Evolutionary conservation across 441 rosid genomes (phyloP).

Genomic region (Corymbia calophylla): DNA sequence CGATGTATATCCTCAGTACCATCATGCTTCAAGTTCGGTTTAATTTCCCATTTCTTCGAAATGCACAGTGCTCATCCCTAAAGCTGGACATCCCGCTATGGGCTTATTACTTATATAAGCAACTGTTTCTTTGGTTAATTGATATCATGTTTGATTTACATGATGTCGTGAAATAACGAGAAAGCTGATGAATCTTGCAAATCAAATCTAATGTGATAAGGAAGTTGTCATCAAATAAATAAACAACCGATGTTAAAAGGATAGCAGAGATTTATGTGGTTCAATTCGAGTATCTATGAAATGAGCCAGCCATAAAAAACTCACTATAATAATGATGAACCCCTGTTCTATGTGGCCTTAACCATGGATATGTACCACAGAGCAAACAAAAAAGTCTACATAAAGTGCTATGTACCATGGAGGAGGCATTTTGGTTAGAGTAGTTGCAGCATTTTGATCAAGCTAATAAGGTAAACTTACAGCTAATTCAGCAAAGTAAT

Average conservation of each 20-base stretch:
- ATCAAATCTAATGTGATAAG: not conserved
- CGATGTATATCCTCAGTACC: not conserved
- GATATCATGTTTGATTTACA: too few relatives aligned
- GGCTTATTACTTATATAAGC: not conserved
- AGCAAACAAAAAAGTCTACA: not conserved
- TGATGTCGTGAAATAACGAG: not conserved
- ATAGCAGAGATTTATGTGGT: fast-evolving
- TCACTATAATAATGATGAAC: not conserved
- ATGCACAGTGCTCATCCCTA: not conserved
- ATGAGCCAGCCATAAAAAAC: fast-evolving
- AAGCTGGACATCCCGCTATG: fast-evolving
- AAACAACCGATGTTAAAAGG: too few relatives aligned
- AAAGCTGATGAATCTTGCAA: not conserved
- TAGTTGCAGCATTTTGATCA: not conserved
- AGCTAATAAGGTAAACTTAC: not conserved
- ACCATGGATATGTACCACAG: not conserved
- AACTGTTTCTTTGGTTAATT: not conserved
- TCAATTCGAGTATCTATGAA: fast-evolving
- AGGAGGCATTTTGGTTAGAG: not conserved
- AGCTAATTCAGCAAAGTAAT: not conserved
- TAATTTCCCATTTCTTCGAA: not conserved
- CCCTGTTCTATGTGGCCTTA: not conserved
- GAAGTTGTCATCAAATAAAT: too few relatives aligned
- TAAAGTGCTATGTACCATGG: not conserved
- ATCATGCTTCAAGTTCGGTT: not conserved